These are phyloP conservation scores for Jamesozyma gamospora DNA, from an alignment of 805 yeast species.

Conservation along the genomic window DNA sequence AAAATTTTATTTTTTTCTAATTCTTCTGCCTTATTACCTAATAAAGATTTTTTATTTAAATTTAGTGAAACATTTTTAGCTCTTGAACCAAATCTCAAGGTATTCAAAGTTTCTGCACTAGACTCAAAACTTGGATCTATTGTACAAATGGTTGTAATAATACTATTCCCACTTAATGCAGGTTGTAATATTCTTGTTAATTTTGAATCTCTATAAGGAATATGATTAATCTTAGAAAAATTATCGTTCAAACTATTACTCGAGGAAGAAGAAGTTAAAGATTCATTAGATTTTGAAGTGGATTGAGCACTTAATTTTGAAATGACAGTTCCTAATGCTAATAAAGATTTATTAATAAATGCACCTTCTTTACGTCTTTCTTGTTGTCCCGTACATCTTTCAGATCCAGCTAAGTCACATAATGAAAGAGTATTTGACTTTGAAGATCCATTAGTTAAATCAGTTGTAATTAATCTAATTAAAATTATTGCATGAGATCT, in stretches of 20 bases:
- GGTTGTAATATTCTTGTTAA: constrained; percentile 86
- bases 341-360: constrained; percentile 78
- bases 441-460: constrained; percentile 30
- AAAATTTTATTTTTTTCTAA: constrained; percentile 36
- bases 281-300: constrained; percentile 18
- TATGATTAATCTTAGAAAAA: constrained; percentile 33
- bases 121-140: constrained; percentile 55
- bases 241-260: constrained; percentile 12
- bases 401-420: constrained; percentile 97
- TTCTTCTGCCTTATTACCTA: constrained; percentile 1
- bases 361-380: constrained; percentile 93
- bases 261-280: constrained; percentile 13
- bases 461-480: constrained; percentile 43
- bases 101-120: constrained; percentile 72
- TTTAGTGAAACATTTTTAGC: constrained; percentile 76
- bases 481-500: constrained; percentile 87
- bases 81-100: constrained; percentile 84
- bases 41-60: constrained; percentile 40
- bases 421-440: constrained; percentile 58
- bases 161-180: constrained; percentile 76
- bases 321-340: constrained; percentile 89
- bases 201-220: constrained; percentile 90
- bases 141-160: constrained; percentile 81
- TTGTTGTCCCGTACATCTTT: constrained; percentile 52
- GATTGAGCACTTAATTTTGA: constrained; percentile 50